phyloP scores from a whole-genome alignment of 768 basidiomycete species.

The Suillus spraguei region DNA sequence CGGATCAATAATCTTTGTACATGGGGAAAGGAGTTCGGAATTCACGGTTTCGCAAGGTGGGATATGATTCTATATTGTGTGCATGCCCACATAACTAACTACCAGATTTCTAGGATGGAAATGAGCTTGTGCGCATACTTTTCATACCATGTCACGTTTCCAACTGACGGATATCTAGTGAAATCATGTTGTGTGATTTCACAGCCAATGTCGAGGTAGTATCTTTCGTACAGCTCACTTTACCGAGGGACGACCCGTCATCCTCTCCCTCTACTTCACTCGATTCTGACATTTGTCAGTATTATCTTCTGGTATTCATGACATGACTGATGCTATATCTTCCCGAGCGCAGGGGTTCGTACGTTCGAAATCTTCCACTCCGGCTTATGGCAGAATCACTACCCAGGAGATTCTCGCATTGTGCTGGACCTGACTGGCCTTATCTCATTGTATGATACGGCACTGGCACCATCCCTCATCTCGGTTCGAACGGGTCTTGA shows the following conservation, averaged over 20 bases:
- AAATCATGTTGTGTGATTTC: conserved; percentile 40
- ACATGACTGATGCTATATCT: not conserved
- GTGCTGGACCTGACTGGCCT: conserved; percentile 25
- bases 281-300: not conserved
- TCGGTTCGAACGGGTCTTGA: conserved; percentile 17
- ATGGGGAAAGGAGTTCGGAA: conserved; percentile 33
- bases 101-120: conserved; percentile 24
- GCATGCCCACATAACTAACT: too few species aligned
- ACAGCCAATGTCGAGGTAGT: conserved; percentile 28
- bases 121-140: conserved; percentile 33
- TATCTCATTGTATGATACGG: conserved; percentile 31
- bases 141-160: not conserved
- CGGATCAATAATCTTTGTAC: conserved; percentile 33
- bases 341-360: not conserved
- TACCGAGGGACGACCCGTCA: too few species aligned
- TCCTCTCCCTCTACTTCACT: too few species aligned
- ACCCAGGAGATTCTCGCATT: conserved; percentile 30
- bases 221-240: conserved; percentile 26
- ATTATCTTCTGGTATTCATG: too few species aligned
- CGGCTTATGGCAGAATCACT: conserved; percentile 28
- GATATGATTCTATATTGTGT: not conserved
- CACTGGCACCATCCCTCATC: conserved; percentile 22
- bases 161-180: conserved; percentile 25
- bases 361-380: conserved; percentile 20
- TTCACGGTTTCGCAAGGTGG: conserved; percentile 38